Conservation (phyloP, 331 rosid species). For the Telfairia occidentalis region DNA sequence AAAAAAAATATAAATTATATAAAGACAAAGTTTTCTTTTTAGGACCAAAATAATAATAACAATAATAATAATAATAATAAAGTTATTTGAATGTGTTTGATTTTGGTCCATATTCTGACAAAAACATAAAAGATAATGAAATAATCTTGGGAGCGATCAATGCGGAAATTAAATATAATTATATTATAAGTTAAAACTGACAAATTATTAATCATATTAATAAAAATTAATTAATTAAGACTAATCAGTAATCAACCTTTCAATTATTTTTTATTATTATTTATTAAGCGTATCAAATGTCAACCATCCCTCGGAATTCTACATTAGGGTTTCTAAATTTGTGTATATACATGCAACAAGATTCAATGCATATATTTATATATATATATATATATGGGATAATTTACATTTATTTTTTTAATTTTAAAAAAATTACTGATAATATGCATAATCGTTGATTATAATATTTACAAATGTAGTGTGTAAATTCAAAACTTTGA, state of each 20-base stretch:
- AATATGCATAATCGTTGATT: too few species aligned
- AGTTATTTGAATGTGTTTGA: background rate
- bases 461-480: too few species aligned
- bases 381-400: too few species aligned
- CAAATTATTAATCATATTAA: background rate
- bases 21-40: background rate
- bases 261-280: background rate
- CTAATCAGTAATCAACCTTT: background rate
- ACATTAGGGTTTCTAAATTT: slow-evolving; percentile 9
- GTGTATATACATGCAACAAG: background rate
- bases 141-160: slow-evolving; percentile 2
- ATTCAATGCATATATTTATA: too few species aligned
- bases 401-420: too few species aligned
- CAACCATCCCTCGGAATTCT: slow-evolving; percentile 7
- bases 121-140: background rate
- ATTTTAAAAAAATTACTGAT: too few species aligned
- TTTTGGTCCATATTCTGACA: background rate
- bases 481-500: too few species aligned
- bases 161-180: background rate
- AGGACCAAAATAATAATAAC: background rate
- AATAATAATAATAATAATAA: background rate
- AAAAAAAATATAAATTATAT: background rate
- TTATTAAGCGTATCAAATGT: background rate
- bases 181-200: background rate
- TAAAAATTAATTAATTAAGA: background rate